phyloP scores from a whole-genome alignment of 495 filamentous ascomycete species.

The Penicillium cosmopolitanum region DNA sequence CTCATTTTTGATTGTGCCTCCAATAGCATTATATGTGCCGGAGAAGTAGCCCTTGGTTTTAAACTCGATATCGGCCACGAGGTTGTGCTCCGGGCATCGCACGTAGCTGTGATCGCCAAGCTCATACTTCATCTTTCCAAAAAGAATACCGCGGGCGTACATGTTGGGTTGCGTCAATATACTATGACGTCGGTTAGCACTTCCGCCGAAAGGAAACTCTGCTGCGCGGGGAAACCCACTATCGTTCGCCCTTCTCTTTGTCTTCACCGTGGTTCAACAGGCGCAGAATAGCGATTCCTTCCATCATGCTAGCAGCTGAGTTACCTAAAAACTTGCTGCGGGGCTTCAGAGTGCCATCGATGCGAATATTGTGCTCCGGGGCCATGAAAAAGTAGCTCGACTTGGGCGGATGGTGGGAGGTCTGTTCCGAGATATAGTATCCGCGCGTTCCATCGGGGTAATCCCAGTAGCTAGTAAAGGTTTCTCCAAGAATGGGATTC shows the following conservation, averaged over 20 bases:
- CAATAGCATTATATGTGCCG: conserved; percentile 94
- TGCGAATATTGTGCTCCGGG: conserved; percentile 89
- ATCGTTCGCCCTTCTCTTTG: conserved; percentile 73
- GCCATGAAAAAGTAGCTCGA: conserved; percentile 99
- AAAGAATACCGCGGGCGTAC: conserved; percentile 96
- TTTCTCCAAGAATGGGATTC: conserved; percentile 96
- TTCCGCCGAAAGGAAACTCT: neutral
- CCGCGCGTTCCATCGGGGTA: conserved; percentile 82
- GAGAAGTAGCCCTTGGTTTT: conserved; percentile 98
- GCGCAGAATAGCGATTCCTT: conserved; percentile 85
- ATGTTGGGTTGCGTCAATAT: conserved; percentile 97
- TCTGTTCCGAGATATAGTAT: conserved; percentile 95
- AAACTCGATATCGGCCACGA: conserved; percentile 95
- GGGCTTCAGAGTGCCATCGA: conserved; percentile 96
- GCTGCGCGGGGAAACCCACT: conserved; percentile 58
- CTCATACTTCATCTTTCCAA: conserved; percentile 99
- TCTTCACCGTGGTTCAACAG: conserved; percentile 75
- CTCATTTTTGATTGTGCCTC: conserved; percentile 88
- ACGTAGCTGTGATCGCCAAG: conserved; percentile 95
- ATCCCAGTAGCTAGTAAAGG: conserved; percentile 94
- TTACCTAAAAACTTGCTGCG: conserved; percentile 95
- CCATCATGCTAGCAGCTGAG: conserved; percentile 98
- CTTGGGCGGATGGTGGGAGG: conserved; percentile 96
- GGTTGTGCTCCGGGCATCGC: conserved; percentile 82
- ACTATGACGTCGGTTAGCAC: conserved; percentile 44